phyloP scores from a whole-genome alignment of 768 basidiomycete species.

The Gloeostereum incarnatum region DNA sequence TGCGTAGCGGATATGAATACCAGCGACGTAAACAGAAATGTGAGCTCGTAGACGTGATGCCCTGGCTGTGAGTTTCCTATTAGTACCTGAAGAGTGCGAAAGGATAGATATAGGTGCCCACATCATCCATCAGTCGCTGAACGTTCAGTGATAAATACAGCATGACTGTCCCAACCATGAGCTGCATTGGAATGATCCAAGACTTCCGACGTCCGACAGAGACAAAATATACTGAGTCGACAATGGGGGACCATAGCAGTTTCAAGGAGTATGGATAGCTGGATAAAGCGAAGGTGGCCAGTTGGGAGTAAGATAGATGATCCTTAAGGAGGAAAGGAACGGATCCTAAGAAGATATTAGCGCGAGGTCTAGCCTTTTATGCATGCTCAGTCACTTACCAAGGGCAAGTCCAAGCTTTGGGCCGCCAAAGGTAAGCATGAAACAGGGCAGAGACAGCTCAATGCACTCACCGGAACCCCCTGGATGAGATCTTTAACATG shows the following conservation, averaged over 20 bases:
- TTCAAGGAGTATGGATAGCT: conserved; percentile 97
- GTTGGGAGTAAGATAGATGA: conserved; percentile 93
- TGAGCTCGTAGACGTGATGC: conserved; percentile 69
- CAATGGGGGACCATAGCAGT: conserved; percentile 93
- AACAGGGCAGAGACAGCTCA: conserved; percentile 6
- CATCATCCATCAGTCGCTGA: conserved; percentile 70
- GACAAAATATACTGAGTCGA: conserved; percentile 81
- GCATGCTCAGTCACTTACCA: conserved; percentile 38
- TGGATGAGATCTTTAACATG: conserved; percentile 58
- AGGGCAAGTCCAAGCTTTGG: conserved; percentile 79
- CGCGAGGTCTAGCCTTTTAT: not conserved
- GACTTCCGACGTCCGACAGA: conserved; percentile 91
- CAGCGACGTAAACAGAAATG: conserved; percentile 77
- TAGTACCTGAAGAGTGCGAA: not conserved
- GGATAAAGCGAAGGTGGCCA: conserved; percentile 88
- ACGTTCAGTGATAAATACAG: conserved; percentile 68
- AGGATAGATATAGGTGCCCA: conserved; percentile 21
- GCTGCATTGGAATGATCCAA: conserved; percentile 98
- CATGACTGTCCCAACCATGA: conserved; percentile 80
- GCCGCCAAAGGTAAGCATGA: conserved; percentile 2
- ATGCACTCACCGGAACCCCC: conserved; percentile 72
- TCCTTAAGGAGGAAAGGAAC: conserved; percentile 94
- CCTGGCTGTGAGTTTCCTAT: conserved; percentile 48
- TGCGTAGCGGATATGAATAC: conserved; percentile 97
- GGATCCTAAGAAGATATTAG: conserved; percentile 48